phyloP scores from a whole-genome alignment of 331 rosid genomes.

The Arachis monticola region DNA sequence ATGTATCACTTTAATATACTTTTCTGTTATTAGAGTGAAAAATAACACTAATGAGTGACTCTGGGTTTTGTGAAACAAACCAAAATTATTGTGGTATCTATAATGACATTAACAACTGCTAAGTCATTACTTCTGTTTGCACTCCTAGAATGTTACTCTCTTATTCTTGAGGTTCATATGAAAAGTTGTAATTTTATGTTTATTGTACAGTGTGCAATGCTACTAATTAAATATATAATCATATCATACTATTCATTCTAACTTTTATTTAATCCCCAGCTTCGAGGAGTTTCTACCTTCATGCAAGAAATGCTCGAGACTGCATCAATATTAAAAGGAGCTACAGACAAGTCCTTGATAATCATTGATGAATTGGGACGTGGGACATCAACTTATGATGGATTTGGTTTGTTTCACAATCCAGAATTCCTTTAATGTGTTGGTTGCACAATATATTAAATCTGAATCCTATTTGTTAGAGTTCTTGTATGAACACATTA shows the following conservation, averaged over 20 bases:
- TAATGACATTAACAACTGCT: conserved; percentile 14
- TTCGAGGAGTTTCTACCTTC: conserved; percentile 96
- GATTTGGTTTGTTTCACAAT: conserved; percentile 79
- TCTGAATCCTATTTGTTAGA: conserved; percentile 24
- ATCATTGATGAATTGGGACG: conserved; percentile 98
- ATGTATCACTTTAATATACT: conserved; percentile 12
- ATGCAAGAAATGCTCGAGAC: conserved; percentile 99
- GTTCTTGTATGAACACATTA: conserved; percentile 20
- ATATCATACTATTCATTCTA: conserved; percentile 6
- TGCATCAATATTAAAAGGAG: conserved; percentile 93
- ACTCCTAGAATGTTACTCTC: conserved; percentile 17
- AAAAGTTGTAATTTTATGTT: conserved; percentile 10
- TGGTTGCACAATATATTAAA: conserved; percentile 22
- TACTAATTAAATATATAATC: conserved; percentile 10
- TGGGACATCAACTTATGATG: conserved; percentile 98
- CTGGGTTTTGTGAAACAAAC: background rate
- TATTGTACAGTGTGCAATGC: background rate
- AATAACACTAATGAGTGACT: conserved; percentile 22
- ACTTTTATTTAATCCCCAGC: conserved; percentile 52
- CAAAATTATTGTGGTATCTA: conserved; percentile 22
- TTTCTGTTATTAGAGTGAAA: conserved; percentile 2
- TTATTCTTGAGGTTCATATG: conserved; percentile 20
- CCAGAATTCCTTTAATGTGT: conserved; percentile 24
- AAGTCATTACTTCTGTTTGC: background rate
- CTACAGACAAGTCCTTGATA: conserved; percentile 87